phyloP scores from a whole-genome alignment of 2,329 filamentous ascomycete species.

The Orbilia javanica region DNA sequence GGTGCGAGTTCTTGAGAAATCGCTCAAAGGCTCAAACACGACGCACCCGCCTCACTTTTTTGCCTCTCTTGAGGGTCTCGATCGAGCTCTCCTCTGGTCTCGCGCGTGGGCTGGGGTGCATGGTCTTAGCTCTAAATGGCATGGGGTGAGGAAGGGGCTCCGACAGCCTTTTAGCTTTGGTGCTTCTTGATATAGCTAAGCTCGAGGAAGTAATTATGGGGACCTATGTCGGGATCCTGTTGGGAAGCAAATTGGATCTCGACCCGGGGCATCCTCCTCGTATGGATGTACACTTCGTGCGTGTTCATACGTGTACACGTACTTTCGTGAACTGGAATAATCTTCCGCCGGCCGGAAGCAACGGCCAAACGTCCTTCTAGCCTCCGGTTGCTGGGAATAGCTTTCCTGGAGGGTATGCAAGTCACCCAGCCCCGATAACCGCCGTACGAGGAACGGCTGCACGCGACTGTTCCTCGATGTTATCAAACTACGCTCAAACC shows the following conservation, averaged over 20 bases:
- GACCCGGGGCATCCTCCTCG: constrained; percentile 6
- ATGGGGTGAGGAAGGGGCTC: constrained; percentile 24
- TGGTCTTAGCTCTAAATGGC: constrained; percentile 11
- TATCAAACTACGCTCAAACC: constrained; percentile 25
- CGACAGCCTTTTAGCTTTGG: constrained; percentile 12
- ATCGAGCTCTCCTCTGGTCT: constrained; percentile 31
- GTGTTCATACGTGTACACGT: constrained; percentile 1
- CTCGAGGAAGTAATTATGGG: background rate
- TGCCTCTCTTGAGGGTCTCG: constrained; percentile 8
- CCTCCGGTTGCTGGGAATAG: constrained; percentile 33
- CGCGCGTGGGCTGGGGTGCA: constrained; percentile 22
- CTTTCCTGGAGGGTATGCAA: constrained; percentile 5
- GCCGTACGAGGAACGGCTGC: constrained; percentile 37
- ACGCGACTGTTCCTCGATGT: constrained; percentile 41
- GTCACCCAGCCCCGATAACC: constrained; percentile 35
- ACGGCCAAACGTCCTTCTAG: constrained; percentile 35
- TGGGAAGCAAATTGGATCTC: constrained; percentile 24
- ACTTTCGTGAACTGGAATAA: constrained; percentile 11
- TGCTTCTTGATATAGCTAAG: constrained; percentile 37
- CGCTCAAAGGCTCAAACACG: constrained; percentile 50
- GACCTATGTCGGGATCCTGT: constrained; percentile 24
- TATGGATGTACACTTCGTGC: constrained; percentile 1
- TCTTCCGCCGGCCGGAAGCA: constrained; percentile 51
- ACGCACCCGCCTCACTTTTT: constrained; percentile 52
- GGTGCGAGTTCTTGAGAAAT: constrained; percentile 53